These are phyloP conservation scores for Aspergillus terreus DNA, from an alignment of 2,329 filamentous ascomycete genomes.

Conservation along the genomic window DNA sequence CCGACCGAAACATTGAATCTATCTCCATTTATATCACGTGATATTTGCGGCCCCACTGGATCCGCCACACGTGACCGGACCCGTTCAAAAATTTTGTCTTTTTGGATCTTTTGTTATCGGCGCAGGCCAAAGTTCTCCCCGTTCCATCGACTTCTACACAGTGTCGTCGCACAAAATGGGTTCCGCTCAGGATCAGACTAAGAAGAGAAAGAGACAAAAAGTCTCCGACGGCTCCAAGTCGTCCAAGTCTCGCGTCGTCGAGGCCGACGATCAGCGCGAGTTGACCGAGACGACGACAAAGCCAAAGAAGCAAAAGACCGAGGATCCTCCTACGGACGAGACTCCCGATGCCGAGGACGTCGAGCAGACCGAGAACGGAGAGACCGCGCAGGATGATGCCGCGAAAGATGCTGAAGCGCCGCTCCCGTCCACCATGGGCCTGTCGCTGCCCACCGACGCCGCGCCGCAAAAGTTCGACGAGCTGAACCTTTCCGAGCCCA, in stretches of 20 bases:
- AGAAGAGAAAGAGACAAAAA: conserved; percentile 1
- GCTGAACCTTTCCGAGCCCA: conserved; percentile 81
- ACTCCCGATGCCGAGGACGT: neutral
- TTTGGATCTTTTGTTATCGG: neutral
- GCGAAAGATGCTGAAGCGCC: neutral
- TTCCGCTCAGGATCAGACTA: neutral
- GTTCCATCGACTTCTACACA: neutral
- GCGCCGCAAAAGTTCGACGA: conserved; percentile 72
- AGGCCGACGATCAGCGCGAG: neutral
- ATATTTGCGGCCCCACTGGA: neutral
- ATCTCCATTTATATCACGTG: neutral
- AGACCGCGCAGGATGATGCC: neutral
- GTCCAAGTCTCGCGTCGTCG: neutral
- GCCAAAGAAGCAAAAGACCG: neutral
- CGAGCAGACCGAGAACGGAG: neutral
- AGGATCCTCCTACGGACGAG: neutral
- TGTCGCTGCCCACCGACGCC: conserved; percentile 34
- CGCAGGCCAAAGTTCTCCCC: neutral
- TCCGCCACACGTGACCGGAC: neutral
- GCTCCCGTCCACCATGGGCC: neutral
- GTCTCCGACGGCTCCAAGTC: neutral
- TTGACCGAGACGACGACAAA: neutral
- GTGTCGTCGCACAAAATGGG: neutral
- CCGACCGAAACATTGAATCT: neutral
- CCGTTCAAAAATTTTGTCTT: neutral